These are phyloP conservation scores for Helianthus tuberosus DNA, from an alignment of 129 eudicot genomes.

Conservation along the genomic window DNA sequence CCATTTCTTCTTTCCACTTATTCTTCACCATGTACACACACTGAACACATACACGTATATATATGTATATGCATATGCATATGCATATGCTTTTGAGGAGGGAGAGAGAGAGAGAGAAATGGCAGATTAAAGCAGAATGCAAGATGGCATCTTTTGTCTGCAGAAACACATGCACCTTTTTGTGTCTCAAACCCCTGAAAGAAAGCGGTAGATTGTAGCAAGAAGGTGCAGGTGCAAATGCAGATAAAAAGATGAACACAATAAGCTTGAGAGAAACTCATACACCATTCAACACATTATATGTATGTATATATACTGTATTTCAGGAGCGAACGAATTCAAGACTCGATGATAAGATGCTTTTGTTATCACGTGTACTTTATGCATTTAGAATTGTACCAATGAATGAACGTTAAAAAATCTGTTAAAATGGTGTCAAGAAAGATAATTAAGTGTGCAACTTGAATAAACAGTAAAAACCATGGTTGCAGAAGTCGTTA, in stretches of 20 bases:
- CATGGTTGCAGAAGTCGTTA: too few species aligned
- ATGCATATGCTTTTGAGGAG: neutral
- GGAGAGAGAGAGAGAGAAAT: too few species aligned
- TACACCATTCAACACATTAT: slow-evolving; percentile 14
- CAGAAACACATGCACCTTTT: slow-evolving; percentile 51
- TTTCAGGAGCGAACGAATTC: too few species aligned
- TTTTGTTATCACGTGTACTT: neutral
- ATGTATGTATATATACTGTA: neutral
- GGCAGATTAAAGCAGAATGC: neutral
- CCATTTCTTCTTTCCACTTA: neutral
- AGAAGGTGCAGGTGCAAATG: slow-evolving; percentile 76
- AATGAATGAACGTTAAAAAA: neutral
- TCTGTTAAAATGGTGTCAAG: too few species aligned
- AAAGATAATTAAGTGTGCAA: too few species aligned
- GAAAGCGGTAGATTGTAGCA: neutral
- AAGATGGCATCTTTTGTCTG: slow-evolving; percentile 41
- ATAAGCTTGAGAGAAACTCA: slow-evolving; percentile 23
- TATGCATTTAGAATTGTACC: slow-evolving; percentile 25
- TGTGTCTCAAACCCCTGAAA: slow-evolving; percentile 8
- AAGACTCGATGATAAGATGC: too few species aligned
- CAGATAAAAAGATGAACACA: slow-evolving; percentile 40
- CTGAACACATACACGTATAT: neutral
- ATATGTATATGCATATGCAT: neutral
- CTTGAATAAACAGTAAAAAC: too few species aligned
- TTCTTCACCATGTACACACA: neutral